phyloP scores from a whole-genome alignment of 2,329 filamentous ascomycete species.

The Myriosclerotinia scirpicola region DNA sequence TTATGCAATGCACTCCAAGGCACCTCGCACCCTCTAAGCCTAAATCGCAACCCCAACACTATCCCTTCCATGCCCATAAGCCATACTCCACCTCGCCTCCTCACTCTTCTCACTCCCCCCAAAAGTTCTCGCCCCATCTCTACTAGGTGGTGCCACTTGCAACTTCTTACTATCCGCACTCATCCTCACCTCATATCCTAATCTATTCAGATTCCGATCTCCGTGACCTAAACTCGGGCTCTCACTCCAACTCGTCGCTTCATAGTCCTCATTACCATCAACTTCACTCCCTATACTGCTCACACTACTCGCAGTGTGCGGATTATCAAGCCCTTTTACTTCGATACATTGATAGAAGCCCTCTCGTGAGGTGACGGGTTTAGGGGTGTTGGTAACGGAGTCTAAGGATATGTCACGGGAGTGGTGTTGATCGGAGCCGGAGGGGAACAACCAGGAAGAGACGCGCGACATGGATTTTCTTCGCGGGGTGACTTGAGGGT shows the following conservation, averaged over 20 bases:
- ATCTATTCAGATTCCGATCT: background rate
- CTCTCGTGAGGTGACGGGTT: conserved; percentile 51
- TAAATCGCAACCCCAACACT: conserved; percentile 52
- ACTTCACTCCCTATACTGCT: conserved; percentile 12
- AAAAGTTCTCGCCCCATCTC: conserved; percentile 6
- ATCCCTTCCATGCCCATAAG: conserved; percentile 35
- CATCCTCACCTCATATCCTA: background rate
- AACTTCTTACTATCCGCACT: conserved; percentile 14
- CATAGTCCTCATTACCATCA: conserved; percentile 16
- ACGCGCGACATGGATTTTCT: conserved; percentile 66
- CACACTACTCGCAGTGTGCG: background rate
- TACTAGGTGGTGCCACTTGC: background rate
- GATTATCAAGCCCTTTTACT: conserved; percentile 9
- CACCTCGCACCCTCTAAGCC: background rate
- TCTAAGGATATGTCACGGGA: conserved; percentile 48
- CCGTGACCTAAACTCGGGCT: conserved; percentile 14
- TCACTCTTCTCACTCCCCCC: conserved; percentile 44
- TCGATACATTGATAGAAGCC: conserved; percentile 60
- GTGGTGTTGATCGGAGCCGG: conserved; percentile 30
- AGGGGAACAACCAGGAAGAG: conserved; percentile 57
- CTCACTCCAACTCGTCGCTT: conserved; percentile 22
- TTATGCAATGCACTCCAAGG: background rate
- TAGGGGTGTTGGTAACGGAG: conserved; percentile 56
- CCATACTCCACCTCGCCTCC: conserved; percentile 37
- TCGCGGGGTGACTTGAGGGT: conserved; percentile 54